Base-by-base conservation (phyloP, 768 basidiomycete species). In the Hygrophoropsis aurantiaca region DNA sequence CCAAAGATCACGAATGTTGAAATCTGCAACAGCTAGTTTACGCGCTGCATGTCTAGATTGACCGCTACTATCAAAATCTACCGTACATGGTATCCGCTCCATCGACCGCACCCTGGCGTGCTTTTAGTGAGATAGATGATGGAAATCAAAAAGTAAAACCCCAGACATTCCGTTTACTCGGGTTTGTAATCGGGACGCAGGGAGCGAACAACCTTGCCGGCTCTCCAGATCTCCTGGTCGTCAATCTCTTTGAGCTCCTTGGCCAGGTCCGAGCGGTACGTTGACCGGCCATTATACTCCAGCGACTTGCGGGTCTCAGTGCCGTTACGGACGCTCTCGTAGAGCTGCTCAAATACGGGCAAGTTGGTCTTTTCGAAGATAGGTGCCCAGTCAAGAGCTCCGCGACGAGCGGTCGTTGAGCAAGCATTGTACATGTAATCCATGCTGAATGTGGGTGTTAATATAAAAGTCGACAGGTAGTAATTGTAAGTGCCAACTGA, bases 351-450 rank as follows among this genome's bases (percentile, higher is more conserved):
- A 66, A 98, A 99, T 62, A 98, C 75, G 51, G 97, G 97, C 33
- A 86, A 58, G 75, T 97, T 98, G 54, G 94, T 85, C 72, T 89
- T 85, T 72, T 95, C 93, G 66, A 94, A 94, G 70, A 97, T 74
- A 52, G 94, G 94, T 11, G 95, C 94, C 97, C 97, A 98, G 79
- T 98, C 97, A 54, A 97, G 89, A 35, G 95, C 97, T 61, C 97
- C 97, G 54, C 97, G 95, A 59, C 95, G 93, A 42, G 97, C 97
- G 40, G 97, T 98, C 58, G 95, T 98, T 25, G 97, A 98, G 77
- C 97, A 99, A 38, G 97, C 95, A 65, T 88, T 87, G 82, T 86
- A 97, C 94, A 98, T 97, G 82, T 97, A 95, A 74, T 97, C 94
- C 94, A 94, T 88, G 46, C 94, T 94, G 45, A 26, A 50, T 23